A percentile compares a stretch with the other conserved stretches of the same genome.
phyloP scores from a whole-genome alignment of 768 basidiomycete species.

The Lanmaoa pseudosensibilis region DNA sequence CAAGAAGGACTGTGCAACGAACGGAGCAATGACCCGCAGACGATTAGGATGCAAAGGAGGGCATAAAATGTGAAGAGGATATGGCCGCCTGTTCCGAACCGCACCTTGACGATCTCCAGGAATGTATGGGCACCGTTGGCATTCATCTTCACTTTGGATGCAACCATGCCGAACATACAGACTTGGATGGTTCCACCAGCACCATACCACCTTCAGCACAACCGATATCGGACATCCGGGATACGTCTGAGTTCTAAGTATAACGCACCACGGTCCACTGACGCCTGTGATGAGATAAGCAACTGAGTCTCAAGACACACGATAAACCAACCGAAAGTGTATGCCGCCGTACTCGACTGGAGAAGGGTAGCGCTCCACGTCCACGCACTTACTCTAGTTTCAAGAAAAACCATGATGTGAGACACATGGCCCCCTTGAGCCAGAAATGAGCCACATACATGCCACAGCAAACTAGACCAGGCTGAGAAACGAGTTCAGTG shows the following conservation, averaged over 20 bases:
- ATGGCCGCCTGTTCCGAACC: conserved; percentile 48
- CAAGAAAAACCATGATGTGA: not conserved
- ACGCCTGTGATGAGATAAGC: conserved; percentile 32
- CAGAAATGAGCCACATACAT: conserved; percentile 34
- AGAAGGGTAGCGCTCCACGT: conserved; percentile 58
- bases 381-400: conserved; percentile 49
- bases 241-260: not conserved
- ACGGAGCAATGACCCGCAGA: conserved; percentile 52
- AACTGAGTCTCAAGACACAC: not conserved
- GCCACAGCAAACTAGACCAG: conserved; percentile 50
- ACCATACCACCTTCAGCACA: conserved; percentile 44
- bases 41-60: conserved; percentile 50
- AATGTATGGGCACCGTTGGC: conserved; percentile 60
- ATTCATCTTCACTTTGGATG: conserved; percentile 59
- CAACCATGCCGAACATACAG: conserved; percentile 51
- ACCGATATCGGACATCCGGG: not conserved
- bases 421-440: not conserved
- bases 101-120: conserved; percentile 52
- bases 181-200: conserved; percentile 55
- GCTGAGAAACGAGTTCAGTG: conserved; percentile 28
- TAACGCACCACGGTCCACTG: conserved; percentile 47
- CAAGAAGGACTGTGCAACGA: conserved; percentile 11
- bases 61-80: conserved; percentile 54
- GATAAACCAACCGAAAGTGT: conserved; percentile 39
- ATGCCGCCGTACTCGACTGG: conserved; percentile 53